Conservation (phyloP, 495 filamentous ascomycete genomes). For the Penicillium atrosanguineum region DNA sequence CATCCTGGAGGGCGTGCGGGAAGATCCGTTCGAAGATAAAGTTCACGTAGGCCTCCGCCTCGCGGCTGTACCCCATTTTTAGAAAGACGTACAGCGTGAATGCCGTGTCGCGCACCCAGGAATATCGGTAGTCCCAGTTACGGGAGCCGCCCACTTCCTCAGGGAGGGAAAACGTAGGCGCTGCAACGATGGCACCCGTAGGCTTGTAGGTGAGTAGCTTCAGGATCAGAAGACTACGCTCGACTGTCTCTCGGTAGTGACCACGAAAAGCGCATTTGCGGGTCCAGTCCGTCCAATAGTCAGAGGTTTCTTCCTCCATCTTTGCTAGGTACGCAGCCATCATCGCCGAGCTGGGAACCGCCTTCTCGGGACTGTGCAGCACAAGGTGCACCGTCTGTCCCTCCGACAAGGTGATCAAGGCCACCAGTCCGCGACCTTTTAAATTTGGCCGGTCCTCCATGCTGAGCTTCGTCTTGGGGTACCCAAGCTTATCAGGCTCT, state of each 20-base stretch:
- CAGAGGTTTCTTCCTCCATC: conserved; percentile 63
- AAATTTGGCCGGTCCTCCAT: conserved; percentile 50
- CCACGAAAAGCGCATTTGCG: conserved; percentile 66
- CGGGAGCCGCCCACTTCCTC: conserved; percentile 68
- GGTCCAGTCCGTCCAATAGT: conserved; percentile 71
- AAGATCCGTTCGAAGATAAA: conserved; percentile 69
- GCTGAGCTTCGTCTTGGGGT: conserved; percentile 48
- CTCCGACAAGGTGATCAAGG: conserved; percentile 54
- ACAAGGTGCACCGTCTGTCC: conserved; percentile 67
- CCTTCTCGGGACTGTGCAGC: conserved; percentile 48
- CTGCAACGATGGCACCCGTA: conserved; percentile 54
- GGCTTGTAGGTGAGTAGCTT: conserved; percentile 70
- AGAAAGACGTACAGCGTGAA: conserved; percentile 76
- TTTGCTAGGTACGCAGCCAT: conserved; percentile 51
- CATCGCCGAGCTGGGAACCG: conserved; percentile 45
- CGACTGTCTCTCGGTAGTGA: conserved; percentile 66
- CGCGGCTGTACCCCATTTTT: conserved; percentile 68
- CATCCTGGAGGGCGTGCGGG: conserved; percentile 34
- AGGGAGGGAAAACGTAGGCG: conserved; percentile 65
- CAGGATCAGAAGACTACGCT: conserved; percentile 64
- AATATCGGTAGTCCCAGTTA: conserved; percentile 79
- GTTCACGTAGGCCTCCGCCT: conserved; percentile 70
- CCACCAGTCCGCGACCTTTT: conserved; percentile 58
- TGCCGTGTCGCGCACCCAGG: conserved; percentile 70
- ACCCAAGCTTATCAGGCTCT: conserved; percentile 44